These are phyloP conservation scores for Claviceps quebecensis DNA, from an alignment of 2,329 filamentous ascomycete genomes.

Conservation along the genomic window DNA sequence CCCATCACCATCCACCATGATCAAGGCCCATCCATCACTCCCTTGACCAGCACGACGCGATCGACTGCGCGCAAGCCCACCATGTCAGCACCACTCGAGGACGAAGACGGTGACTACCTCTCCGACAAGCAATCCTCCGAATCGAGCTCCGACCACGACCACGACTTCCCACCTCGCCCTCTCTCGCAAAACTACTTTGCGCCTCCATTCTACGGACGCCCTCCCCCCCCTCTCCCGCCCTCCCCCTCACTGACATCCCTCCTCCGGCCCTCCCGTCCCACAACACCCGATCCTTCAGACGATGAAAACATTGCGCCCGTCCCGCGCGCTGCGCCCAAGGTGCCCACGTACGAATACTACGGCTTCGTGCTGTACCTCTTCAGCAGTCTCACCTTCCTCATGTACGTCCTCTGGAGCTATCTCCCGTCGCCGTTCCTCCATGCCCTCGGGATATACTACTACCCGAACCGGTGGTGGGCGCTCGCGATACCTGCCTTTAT, in stretches of 20 bases:
- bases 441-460: constrained; percentile 88
- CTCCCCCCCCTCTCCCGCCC: constrained; percentile 86
- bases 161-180: constrained; percentile 27
- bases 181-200: constrained; percentile 43
- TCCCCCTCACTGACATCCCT: constrained; percentile 88
- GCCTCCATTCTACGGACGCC: constrained; percentile 92
- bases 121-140: constrained; percentile 19
- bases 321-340: constrained; percentile 75
- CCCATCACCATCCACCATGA: not conserved
- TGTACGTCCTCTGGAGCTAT: constrained; percentile 70
- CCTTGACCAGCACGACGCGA: not conserved
- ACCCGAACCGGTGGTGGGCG: constrained; percentile 95
- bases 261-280: constrained; percentile 78
- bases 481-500: constrained; percentile 83
- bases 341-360: constrained; percentile 99
- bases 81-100: constrained; percentile 23
- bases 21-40: not conserved
- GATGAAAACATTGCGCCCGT: constrained; percentile 76
- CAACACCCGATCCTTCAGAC: constrained; percentile 83
- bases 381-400: constrained; percentile 65
- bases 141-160: constrained; percentile 11
- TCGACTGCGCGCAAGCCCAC: not conserved
- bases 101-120: constrained; percentile 22
- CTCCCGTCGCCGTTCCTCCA: constrained; percentile 85
- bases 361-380: constrained; percentile 94